Evolutionary conservation across 495 filamentous ascomycete genomes (phyloP), one percentile per base, ranked within the genome.

Genomic region (Trichoderma asperelloides): DNA sequence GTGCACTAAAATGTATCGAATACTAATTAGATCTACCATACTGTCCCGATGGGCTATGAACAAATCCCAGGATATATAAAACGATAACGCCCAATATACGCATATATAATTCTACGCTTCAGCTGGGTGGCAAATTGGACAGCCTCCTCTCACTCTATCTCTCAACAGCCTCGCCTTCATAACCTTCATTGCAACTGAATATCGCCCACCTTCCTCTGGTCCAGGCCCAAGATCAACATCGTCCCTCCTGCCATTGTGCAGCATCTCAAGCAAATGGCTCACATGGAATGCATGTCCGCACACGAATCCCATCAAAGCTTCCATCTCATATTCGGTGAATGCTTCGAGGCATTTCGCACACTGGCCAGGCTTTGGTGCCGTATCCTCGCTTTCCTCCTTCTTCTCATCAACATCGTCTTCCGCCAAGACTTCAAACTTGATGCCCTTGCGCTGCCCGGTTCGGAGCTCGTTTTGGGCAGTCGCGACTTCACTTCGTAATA

Each of bases 231-330:
- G 57, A 40, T 71, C 66, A 3, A 71, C 68, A 28, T 77, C 76
- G 28, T 74, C 66, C 6, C 68, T 60, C 62, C 79, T 67, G 0
- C 76, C 79, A 0, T 80, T 80, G 39, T 82, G 71, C 65, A 85
- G 62, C 57, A 81, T 72, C 69, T 77, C 78, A 1, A 91, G 83
- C 16, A 98, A 77, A 72, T 96, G 95, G 11, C 86, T 82, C 8
- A 97, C 80, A 70, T 98, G 95, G 77, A 93, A 98, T 39, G 93
- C 84, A 72, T 98, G 93, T 0, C 91, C 89, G 75, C 95, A 98
- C 6, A 91, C 90, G 69, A 97, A 98, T 39, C 91, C 93, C 9
- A 98, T 84, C 11, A 98, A 85, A 9, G 91, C 90, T 69, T 94
- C 87, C 64, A 78, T 82, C 72, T 93, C 90, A 85, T 72, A 76